These are phyloP conservation scores for Nemania bipapillata DNA, from an alignment of 2,329 filamentous ascomycete species.

Conservation along the genomic window DNA sequence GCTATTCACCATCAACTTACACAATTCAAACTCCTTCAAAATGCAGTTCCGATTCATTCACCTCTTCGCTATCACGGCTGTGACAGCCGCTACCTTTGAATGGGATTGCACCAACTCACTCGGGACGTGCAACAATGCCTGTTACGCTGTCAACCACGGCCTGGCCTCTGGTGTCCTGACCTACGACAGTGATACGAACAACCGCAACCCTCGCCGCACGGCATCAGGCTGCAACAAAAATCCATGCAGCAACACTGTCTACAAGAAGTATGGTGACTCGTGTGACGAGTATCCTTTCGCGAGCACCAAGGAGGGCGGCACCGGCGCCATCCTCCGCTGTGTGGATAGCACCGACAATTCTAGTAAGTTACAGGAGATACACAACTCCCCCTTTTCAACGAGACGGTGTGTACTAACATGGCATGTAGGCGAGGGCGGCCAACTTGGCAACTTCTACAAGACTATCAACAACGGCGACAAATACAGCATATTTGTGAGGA, in stretches of 20 bases:
- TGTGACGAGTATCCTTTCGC: conserved; percentile 19
- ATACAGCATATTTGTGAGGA: conserved; percentile 1
- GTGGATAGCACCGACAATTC: conserved; percentile 21
- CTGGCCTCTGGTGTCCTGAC: conserved; percentile 8
- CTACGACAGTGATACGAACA: conserved; percentile 11
- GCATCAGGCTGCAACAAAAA: conserved; percentile 15
- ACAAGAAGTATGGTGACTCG: conserved; percentile 5
- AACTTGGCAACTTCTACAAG: conserved; percentile 13
- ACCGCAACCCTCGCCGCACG: conserved; percentile 14
- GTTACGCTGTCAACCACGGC: conserved; percentile 5
- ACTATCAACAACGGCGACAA: background rate
- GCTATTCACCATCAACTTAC: background rate
- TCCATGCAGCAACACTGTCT: conserved; percentile 9
- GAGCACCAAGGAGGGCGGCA: background rate
- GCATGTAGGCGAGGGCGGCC: conserved; percentile 9
- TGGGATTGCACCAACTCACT: conserved; percentile 18
- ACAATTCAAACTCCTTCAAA: background rate
- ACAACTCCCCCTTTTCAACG: background rate
- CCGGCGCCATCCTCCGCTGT: conserved; percentile 9
- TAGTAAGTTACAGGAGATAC: background rate
- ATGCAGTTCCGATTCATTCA: conserved; percentile 2
- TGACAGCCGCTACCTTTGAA: conserved; percentile 7
- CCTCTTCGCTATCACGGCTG: conserved; percentile 1
- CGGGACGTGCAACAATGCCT: conserved; percentile 19
- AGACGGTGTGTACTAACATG: background rate